Evolutionary conservation across 345 rosid genomes (phyloP).

Genomic region (Bruguiera parviflora): DNA sequence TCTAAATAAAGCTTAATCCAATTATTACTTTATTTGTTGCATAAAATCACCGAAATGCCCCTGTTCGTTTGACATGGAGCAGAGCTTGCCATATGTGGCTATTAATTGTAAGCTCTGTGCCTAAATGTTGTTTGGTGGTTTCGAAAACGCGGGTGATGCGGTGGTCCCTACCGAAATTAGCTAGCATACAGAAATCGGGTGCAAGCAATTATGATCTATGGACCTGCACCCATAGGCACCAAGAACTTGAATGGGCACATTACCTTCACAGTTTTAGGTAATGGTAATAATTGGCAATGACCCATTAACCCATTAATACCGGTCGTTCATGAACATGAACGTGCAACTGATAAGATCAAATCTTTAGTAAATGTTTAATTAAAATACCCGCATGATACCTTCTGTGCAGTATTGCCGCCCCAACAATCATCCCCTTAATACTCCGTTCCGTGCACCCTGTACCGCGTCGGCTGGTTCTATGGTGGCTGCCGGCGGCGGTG

Average conservation of each 20-base stretch:
- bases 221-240: background rate
- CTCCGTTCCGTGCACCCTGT: constrained; percentile 37
- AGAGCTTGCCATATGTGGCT: background rate
- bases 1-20: background rate
- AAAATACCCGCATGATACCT: background rate
- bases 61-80: background rate
- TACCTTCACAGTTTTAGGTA: background rate
- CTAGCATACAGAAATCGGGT: background rate
- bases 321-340: no score
- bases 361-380: background rate
- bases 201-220: background rate
- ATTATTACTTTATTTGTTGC: background rate
- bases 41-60: background rate
- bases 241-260: background rate
- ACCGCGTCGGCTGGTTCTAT: constrained; percentile 18
- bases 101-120: background rate
- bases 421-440: constrained; percentile 37
- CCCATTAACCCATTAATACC: no score
- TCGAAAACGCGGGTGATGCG: constrained; percentile 6
- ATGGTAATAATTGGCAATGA: background rate
- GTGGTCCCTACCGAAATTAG: background rate
- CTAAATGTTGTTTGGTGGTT: background rate
- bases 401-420: constrained; percentile 55
- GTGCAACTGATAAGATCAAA: no score
- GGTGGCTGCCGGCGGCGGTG: constrained; percentile 37